These are phyloP conservation scores for Trichoderma gracile DNA, from an alignment of 2,329 filamentous ascomycete genomes.

Conservation along the genomic window DNA sequence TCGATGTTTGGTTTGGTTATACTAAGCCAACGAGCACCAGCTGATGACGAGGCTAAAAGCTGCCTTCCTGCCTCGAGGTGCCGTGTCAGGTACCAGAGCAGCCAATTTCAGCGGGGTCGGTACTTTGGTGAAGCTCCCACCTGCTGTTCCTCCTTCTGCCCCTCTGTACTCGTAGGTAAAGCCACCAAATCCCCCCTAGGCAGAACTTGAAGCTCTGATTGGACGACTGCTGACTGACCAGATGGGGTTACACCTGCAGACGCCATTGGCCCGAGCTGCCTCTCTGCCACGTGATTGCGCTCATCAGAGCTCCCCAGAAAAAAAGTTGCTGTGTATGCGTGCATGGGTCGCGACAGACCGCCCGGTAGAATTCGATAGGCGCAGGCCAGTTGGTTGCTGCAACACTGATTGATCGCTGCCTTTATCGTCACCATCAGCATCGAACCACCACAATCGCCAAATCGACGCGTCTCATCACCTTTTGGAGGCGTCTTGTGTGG, in stretches of 20 bases:
- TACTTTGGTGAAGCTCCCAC: conserved; percentile 28
- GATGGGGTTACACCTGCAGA: conserved; percentile 4
- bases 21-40: conserved; percentile 30
- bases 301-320: conserved; percentile 27
- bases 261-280: conserved; percentile 29
- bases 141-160: neutral
- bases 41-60: conserved; percentile 59
- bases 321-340: conserved; percentile 29
- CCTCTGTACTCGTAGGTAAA: conserved; percentile 10
- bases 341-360: conserved; percentile 27
- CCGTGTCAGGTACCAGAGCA: neutral
- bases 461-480: conserved; percentile 13
- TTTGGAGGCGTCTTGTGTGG: neutral
- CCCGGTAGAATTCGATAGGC: conserved; percentile 16
- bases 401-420: neutral
- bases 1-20: conserved; percentile 12
- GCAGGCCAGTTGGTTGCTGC: conserved; percentile 18
- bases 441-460: neutral
- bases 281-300: conserved; percentile 33
- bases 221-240: conserved; percentile 27
- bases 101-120: neutral
- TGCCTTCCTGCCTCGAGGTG: conserved; percentile 52
- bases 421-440: conserved; percentile 1
- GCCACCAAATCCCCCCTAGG: conserved; percentile 23
- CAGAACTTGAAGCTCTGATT: conserved; percentile 32